Evolutionary conservation across 2,329 filamentous ascomycete species (phyloP), one percentile per base, ranked within the genome.

Genomic region (Botrytis galanthina): DNA sequence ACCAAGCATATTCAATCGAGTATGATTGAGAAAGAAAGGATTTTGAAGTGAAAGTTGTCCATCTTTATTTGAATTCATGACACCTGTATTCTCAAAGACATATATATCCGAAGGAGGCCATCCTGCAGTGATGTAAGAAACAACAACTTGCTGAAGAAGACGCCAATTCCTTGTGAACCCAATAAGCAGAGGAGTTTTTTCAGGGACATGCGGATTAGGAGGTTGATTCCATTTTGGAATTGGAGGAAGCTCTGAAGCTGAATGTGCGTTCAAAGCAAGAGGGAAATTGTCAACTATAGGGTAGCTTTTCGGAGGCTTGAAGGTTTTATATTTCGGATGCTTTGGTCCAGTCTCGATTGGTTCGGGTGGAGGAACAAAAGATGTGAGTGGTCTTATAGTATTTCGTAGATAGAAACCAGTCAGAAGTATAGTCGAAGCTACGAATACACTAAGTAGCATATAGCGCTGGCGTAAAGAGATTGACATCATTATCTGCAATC

Each of bases 41-140:
- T 90, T 88, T 75, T 89, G 85, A 0, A 87, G 81, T 0, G 83
- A 83, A 5, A 89, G 82, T 48, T 82, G 81, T 4, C 83, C 84
- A 14, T 82, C 80, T n/a, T 81, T 78, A 57, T 90, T 90, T 67
- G 86, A 84, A 71, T 86, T 81, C 78, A 88, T 86, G 22, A 85
- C 85, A 9, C 87, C 87, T 8, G 86, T 90, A 80, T 90, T 90
- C 77, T 90, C 88, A 42, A 90, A 80, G 2, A 90, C 85, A 75
- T 87, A 86, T 74, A 90, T 89, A 75, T 89, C 84, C 32, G 82
- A 82, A 0, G 86, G 80, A 2, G 87, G 88, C 87, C 88, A 90
- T 67, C 88, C 88, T 4, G 87, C 86, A 0, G 87, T 86, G 75
- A 90, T 85, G 79, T 90, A 90, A 18, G 83, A 85, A 16, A 88